Evolutionary conservation across 2,329 filamentous ascomycete genomes (phyloP), one percentile per base, ranked within the genome.

Genomic region (Botrytis sinoallii): DNA sequence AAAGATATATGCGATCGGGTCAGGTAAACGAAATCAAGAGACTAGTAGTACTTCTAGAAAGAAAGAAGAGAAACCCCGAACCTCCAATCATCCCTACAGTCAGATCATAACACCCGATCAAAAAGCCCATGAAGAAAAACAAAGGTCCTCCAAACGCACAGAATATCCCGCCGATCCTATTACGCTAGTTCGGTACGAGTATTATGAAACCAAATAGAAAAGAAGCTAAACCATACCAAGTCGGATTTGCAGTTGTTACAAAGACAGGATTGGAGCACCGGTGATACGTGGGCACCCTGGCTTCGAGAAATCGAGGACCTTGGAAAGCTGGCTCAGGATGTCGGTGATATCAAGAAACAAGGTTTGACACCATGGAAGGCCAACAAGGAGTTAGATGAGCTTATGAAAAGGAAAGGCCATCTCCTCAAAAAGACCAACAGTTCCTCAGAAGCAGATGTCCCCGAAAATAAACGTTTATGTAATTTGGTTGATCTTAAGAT

Each of bases 141-240:
- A 8, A 29, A 2, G 18, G n/a, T 4, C n/a, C 6, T n/a, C n/a
- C n/a, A 55, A 29, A 55, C 2, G 14, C 52, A 16, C 6, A 16
- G 9, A 7, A 29, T 29, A 7, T 16, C n/a, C 6, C 52, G 1
- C 0, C 12, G n/a, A 55, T 29, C 25, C n/a, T 16, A 3, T 29
- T 16, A 7, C 14, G 52, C 6, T 16, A 55, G 4, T 7, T 4
- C 48, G 25, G 48, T 55, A 3, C 48, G 8, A 4, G 22, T 9
- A n/a, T 5, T 25, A 10, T 1, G 0, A 52, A 14, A 2, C 0
- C 4, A 14, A 52, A 14, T n/a, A 25, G 22, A 6, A n/a, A 16
- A 1, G 10, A 4, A n/a, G 25, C 1, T 52, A 14, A 4, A 1
- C 14, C 0, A 1, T 3, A 0, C 12, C 42, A 44, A 20, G 42